A percentile compares a stretch with the other conserved stretches of the same genome.
phyloP scores from a whole-genome alignment of 2,329 filamentous ascomycete genomes.

The Ploettnerulaceae sp. region DNA sequence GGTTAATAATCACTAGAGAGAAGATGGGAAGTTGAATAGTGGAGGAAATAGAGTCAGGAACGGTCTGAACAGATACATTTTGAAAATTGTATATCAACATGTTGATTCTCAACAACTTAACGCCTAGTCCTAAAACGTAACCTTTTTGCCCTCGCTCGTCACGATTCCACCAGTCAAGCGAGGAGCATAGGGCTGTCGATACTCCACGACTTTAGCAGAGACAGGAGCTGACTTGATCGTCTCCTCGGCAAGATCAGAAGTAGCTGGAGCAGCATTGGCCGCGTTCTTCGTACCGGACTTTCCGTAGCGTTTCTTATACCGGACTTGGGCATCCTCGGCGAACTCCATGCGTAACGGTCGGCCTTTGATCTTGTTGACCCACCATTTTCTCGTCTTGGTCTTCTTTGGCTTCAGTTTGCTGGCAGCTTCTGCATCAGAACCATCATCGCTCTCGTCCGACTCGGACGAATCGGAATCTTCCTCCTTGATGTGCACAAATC shows the following conservation, averaged over 20 bases:
- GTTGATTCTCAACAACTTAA: neutral
- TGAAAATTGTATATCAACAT: neutral
- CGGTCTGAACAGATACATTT: no score
- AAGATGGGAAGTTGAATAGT: neutral
- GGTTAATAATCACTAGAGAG: no score
- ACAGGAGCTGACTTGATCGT: constrained; percentile 18
- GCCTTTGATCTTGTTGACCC: constrained; percentile 79
- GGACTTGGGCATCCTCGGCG: constrained; percentile 80
- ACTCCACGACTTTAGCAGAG: constrained; percentile 40
- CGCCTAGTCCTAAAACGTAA: constrained; percentile 58
- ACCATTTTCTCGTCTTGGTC: constrained; percentile 65
- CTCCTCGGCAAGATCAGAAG: constrained; percentile 29
- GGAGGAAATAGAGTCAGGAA: no score
- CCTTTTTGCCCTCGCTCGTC: constrained; percentile 73
- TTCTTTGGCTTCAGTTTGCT: constrained; percentile 54
- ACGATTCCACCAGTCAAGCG: constrained; percentile 77
- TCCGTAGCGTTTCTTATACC: constrained; percentile 92
- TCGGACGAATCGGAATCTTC: constrained; percentile 36
- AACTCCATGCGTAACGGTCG: constrained; percentile 83
- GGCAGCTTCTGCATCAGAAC: constrained; percentile 33
- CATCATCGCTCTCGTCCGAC: constrained; percentile 30
- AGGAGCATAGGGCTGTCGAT: constrained; percentile 45
- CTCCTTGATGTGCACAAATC: constrained; percentile 68
- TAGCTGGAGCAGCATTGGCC: constrained; percentile 6
- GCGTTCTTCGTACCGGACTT: constrained; percentile 53